These are phyloP conservation scores for Pueraria montana DNA, from an alignment of 306 rosid species.

Conservation along the genomic window DNA sequence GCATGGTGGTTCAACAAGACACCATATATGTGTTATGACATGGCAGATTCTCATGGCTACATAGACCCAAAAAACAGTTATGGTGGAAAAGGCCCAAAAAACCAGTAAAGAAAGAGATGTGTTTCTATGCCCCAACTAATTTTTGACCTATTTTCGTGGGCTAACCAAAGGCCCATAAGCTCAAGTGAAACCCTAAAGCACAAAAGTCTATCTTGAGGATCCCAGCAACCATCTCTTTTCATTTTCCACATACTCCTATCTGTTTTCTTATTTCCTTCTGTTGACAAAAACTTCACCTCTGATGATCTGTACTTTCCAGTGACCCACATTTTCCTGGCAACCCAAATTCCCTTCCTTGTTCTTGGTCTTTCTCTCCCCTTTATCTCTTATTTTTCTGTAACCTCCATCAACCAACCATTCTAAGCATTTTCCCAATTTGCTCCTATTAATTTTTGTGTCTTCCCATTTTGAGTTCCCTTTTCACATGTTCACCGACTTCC, in stretches of 20 bases:
- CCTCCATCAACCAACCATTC: background rate
- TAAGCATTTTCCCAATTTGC: too few species aligned
- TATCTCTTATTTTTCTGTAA: background rate
- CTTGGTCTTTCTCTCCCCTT: background rate
- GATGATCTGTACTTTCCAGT: background rate
- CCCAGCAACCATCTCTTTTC: background rate
- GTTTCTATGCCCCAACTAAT: background rate
- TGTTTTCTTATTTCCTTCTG: background rate
- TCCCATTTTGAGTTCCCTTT: too few species aligned
- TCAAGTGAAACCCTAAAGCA: background rate
- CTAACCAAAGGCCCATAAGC: background rate
- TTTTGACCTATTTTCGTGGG: background rate
- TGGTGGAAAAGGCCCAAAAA: background rate
- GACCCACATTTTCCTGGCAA: background rate
- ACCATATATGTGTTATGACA: background rate
- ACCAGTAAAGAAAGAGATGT: background rate
- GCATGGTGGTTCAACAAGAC: background rate
- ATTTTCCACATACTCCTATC: background rate
- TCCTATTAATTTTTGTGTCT: too few species aligned
- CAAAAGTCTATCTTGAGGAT: background rate
- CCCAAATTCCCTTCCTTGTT: background rate
- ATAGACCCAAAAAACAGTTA: background rate
- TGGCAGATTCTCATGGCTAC: background rate
- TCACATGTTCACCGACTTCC: too few species aligned
- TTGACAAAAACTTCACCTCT: background rate